These are phyloP conservation scores for Melampsora abietis-canadensis DNA, from an alignment of 1,284 basidiomycete species.

Conservation along the genomic window DNA sequence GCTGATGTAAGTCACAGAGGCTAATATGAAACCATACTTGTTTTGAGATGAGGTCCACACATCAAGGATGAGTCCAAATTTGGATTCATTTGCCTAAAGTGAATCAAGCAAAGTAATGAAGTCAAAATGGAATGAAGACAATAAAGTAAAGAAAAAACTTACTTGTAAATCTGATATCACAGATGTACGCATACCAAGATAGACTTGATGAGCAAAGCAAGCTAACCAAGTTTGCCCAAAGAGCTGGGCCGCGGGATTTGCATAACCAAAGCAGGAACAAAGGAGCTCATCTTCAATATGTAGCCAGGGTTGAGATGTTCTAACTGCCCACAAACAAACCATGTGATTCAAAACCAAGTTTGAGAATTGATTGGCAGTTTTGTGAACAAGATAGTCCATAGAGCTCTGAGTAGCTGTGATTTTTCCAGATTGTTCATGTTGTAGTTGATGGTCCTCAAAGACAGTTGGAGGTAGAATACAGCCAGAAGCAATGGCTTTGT, in stretches of 20 bases:
- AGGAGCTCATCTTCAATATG: conserved; percentile 13
- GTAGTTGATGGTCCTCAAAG: no score
- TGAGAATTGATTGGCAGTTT: conserved; percentile 1
- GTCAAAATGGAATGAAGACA: no score
- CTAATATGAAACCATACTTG: conserved; percentile 11
- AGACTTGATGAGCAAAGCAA: conserved; percentile 8
- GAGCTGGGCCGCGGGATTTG: conserved; percentile 7
- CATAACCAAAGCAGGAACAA: not conserved
- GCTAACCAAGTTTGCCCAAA: conserved; percentile 12
- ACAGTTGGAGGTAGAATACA: not conserved
- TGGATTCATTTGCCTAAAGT: not conserved
- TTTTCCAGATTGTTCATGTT: no score
- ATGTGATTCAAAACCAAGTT: no score
- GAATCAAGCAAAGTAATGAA: no score
- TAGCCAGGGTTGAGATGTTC: conserved; percentile 10
- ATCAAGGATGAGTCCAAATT: conserved; percentile 22
- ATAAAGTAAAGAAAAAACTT: not conserved
- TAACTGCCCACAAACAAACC: conserved; percentile 6
- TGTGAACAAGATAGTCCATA: not conserved
- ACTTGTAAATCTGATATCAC: not conserved
- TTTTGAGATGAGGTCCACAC: conserved; percentile 16
- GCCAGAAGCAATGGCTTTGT: conserved; percentile 2
- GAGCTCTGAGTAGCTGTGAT: no score
- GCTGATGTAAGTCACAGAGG: conserved; percentile 12
- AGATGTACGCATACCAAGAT: conserved; percentile 5